These are phyloP conservation scores for Nelumbo lutea DNA, from an alignment of 164 flowering plant species.

Conservation along the genomic window DNA sequence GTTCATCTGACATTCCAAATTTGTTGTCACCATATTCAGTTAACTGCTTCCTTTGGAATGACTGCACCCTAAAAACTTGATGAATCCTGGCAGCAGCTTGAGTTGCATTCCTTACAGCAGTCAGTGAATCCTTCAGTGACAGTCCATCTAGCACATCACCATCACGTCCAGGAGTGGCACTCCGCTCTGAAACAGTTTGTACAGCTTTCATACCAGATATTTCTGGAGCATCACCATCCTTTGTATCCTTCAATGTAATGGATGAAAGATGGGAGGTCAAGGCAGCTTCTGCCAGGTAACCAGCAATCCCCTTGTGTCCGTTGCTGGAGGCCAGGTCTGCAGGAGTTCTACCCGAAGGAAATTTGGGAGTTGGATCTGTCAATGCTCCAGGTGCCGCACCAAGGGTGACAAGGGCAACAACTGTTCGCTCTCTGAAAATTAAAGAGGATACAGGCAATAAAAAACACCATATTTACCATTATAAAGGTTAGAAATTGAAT, in stretches of 20 bases:
- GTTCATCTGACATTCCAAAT: conserved; percentile 30
- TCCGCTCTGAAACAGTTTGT: conserved; percentile 27
- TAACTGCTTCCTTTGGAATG: conserved; percentile 46
- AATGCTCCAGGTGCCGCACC: conserved; percentile 64
- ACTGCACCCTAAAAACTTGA: conserved; percentile 39
- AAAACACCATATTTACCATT: too few relatives aligned
- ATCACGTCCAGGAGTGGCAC: conserved; percentile 11
- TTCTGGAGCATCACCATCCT: conserved; percentile 22
- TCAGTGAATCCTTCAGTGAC: conserved; percentile 44
- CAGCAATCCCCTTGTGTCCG: conserved; percentile 80
- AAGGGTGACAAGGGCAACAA: conserved; percentile 40
- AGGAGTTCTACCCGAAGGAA: conserved; percentile 64
- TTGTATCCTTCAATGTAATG: conserved; percentile 24
- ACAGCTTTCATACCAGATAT: conserved; percentile 31
- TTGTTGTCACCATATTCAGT: conserved; percentile 17
- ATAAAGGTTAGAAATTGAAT: too few relatives aligned
- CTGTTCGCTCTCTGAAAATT: conserved; percentile 51
- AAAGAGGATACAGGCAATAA: background rate
- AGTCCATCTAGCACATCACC: conserved; percentile 16
- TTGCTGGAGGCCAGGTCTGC: conserved; percentile 70
- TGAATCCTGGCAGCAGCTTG: conserved; percentile 69
- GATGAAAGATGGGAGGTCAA: conserved; percentile 40
- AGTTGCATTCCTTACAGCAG: conserved; percentile 60
- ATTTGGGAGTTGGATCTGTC: conserved; percentile 58
- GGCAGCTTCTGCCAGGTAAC: conserved; percentile 66